These are phyloP conservation scores for Pelargonium cotyledonis DNA, from an alignment of 441 rosid species.

Conservation along the genomic window DNA sequence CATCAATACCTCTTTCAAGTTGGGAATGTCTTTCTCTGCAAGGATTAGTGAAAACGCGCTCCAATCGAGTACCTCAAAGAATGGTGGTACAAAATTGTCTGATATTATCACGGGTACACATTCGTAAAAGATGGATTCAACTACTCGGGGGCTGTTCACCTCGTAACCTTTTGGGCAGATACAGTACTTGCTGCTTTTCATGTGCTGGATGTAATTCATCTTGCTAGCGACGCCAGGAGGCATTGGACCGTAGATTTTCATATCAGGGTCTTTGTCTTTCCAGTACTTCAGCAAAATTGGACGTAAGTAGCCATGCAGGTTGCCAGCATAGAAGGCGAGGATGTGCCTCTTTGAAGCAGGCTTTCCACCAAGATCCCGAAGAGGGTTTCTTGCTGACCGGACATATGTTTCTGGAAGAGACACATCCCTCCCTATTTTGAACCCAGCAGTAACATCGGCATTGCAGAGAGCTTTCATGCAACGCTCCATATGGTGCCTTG, in stretches of 20 bases:
- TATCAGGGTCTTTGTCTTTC: slow-evolving; percentile 73
- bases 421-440: slow-evolving; percentile 83
- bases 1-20: slow-evolving; percentile 49
- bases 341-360: slow-evolving; percentile 55
- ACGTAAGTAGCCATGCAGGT: slow-evolving; percentile 72
- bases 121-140: slow-evolving; percentile 76
- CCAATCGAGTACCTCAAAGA: slow-evolving; percentile 83
- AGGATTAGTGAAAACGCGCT: slow-evolving; percentile 54
- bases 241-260: slow-evolving; percentile 76
- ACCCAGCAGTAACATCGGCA: slow-evolving; percentile 74
- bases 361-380: slow-evolving; percentile 81
- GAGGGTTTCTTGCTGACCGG: slow-evolving; percentile 79
- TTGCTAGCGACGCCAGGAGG: slow-evolving; percentile 88
- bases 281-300: slow-evolving; percentile 59
- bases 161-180: slow-evolving; percentile 84
- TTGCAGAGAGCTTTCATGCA: slow-evolving; percentile 93
- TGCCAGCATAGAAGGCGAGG: slow-evolving; percentile 86
- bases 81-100: slow-evolving; percentile 79
- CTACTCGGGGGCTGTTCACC: slow-evolving; percentile 85
- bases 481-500: slow-evolving; percentile 91
- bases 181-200: slow-evolving; percentile 90
- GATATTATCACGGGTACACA: slow-evolving; percentile 86
- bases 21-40: slow-evolving; percentile 74
- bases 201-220: slow-evolving; percentile 75
- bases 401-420: slow-evolving; percentile 93